Evolutionary conservation across 163 green algal genomes (phyloP).

Genomic region (Scenedesmus sp.): DNA sequence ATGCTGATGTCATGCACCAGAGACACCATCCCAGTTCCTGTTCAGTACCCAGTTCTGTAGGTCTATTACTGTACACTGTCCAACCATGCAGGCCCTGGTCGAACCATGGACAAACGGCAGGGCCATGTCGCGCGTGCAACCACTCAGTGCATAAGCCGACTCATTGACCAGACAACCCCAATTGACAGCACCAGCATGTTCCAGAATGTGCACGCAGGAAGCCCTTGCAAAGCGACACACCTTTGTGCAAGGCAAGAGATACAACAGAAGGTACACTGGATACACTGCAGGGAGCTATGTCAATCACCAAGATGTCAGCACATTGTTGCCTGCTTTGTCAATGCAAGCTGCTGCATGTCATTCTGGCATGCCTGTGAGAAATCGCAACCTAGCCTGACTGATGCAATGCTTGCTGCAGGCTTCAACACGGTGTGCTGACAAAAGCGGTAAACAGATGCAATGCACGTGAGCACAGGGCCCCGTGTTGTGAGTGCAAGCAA

Average conservation of each 20-base stretch:
- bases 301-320: background rate
- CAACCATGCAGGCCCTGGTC: background rate
- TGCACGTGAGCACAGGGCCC: background rate
- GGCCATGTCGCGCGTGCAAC: background rate
- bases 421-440: too few relatives aligned
- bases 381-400: background rate
- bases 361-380: background rate
- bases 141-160: background rate
- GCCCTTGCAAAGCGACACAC: background rate
- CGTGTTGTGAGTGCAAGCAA: too few relatives aligned
- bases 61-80: background rate
- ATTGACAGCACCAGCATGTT: background rate
- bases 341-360: background rate
- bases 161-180: too few relatives aligned
- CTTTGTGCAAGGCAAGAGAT: background rate
- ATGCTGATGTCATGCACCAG: background rate
- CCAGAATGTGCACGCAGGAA: background rate
- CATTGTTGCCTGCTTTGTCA: background rate
- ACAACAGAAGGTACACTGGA: background rate
- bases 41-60: background rate
- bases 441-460: background rate
- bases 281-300: background rate
- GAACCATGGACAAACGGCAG: background rate
- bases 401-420: background rate
- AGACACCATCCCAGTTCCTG: background rate